Percentiles rank a stretch among this genome's conserved stretches.
Evolutionary conservation across 1,139 yeast species (phyloP).

Genomic region (Oligophagozyma castellii): DNA sequence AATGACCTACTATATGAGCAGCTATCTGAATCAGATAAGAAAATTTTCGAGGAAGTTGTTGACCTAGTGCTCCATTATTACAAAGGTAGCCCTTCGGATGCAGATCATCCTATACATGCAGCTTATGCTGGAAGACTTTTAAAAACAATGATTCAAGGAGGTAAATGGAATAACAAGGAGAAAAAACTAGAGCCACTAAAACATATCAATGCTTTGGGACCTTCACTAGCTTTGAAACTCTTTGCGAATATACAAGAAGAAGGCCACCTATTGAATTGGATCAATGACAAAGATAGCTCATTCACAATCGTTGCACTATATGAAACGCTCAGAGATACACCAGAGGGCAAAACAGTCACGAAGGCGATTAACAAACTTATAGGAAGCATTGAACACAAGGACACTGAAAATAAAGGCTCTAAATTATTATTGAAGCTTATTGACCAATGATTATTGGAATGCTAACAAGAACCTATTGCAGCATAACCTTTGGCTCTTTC

Average conservation of each 20-base stretch:
- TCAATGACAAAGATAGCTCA: slow-evolving; percentile 56
- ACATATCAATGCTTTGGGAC: slow-evolving; percentile 44
- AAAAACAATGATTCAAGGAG: slow-evolving; percentile 74
- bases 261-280: slow-evolving; percentile 50
- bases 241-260: slow-evolving; percentile 37
- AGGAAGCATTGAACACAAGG: slow-evolving; percentile 29
- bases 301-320: slow-evolving; percentile 63
- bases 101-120: slow-evolving; percentile 54
- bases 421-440: slow-evolving; percentile 41
- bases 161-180: slow-evolving; percentile 56
- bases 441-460: slow-evolving; percentile 7
- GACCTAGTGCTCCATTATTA: slow-evolving; percentile 43
- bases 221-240: slow-evolving; percentile 44
- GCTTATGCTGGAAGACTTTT: slow-evolving; percentile 69
- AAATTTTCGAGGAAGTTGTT: slow-evolving; percentile 38
- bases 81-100: slow-evolving; percentile 54
- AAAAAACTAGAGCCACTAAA: slow-evolving; percentile 32
- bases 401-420: slow-evolving; percentile 67
- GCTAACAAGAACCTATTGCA: no score
- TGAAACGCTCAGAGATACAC: slow-evolving; percentile 35
- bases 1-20: slow-evolving; percentile 38
- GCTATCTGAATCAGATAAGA: slow-evolving; percentile 30
- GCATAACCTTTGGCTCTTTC: no score
- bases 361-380: slow-evolving; percentile 41
- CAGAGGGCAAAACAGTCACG: slow-evolving; percentile 32